These are phyloP conservation scores for Psilocybe subaeruginosa DNA, from an alignment of 768 basidiomycete genomes.

Conservation along the genomic window DNA sequence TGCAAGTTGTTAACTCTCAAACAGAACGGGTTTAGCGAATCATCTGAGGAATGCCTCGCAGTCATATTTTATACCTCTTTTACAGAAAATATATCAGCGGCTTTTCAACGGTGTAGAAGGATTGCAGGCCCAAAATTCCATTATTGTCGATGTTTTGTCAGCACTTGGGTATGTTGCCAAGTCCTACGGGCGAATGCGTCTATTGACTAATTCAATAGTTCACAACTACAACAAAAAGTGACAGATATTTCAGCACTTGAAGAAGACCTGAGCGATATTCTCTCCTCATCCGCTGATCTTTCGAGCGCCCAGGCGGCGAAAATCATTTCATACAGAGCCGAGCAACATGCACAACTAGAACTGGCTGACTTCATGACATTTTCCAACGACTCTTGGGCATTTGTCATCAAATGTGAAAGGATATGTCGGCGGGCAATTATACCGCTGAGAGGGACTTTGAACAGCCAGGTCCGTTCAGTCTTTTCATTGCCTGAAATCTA, in stretches of 20 bases:
- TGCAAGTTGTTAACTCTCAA: neutral
- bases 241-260: constrained; percentile 48
- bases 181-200: neutral
- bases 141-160: constrained; percentile 64
- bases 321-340: constrained; percentile 74
- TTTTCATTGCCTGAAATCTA: neutral
- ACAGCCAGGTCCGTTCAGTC: constrained; percentile 64
- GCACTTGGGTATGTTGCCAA: constrained; percentile 33
- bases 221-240: constrained; percentile 29
- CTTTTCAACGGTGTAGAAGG: constrained; percentile 71
- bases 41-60: constrained; percentile 72
- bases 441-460: constrained; percentile 82
- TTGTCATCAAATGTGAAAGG: constrained; percentile 87
- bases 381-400: constrained; percentile 87
- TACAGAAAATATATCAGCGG: constrained; percentile 60
- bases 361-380: constrained; percentile 77
- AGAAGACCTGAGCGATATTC: constrained; percentile 75
- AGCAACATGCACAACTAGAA: constrained; percentile 76
- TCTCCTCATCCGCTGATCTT: constrained; percentile 82
- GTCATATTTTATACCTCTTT: constrained; percentile 63
- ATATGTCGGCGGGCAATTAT: constrained; percentile 92
- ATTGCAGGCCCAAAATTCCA: constrained; percentile 59
- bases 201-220: constrained; percentile 28
- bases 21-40: constrained; percentile 49
- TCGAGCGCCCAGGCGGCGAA: constrained; percentile 83